These are phyloP conservation scores for Flaveria linearis DNA, from an alignment of 129 eudicot genomes.

Conservation along the genomic window DNA sequence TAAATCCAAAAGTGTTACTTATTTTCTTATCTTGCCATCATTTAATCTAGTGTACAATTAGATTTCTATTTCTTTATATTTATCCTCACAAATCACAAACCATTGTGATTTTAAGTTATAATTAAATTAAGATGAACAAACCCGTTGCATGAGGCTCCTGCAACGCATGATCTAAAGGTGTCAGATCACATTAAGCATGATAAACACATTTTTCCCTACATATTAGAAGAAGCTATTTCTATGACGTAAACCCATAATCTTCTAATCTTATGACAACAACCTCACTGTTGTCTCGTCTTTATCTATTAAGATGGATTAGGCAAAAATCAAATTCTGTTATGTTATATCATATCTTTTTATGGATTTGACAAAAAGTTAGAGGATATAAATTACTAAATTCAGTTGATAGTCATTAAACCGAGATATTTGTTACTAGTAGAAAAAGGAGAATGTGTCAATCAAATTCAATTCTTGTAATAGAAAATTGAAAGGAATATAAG, in stretches of 20 bases:
- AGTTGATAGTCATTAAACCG: background rate
- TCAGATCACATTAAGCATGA: too few species aligned
- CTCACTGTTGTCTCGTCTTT: too few species aligned
- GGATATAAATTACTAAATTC: background rate
- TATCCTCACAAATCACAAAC: background rate
- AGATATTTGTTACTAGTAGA: background rate
- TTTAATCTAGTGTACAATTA: background rate
- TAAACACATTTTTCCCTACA: too few species aligned
- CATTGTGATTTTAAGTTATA: background rate
- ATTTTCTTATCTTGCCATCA: background rate
- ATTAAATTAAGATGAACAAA: background rate
- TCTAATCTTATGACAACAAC: too few species aligned
- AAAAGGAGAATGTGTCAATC: background rate
- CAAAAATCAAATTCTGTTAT: too few species aligned
- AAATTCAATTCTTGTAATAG: conserved; percentile 11
- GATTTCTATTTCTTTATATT: background rate
- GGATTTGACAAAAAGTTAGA: background rate
- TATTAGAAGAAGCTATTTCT: too few species aligned
- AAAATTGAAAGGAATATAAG: conserved; percentile 24
- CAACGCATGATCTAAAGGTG: too few species aligned
- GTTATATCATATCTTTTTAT: background rate
- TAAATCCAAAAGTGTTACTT: background rate
- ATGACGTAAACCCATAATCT: too few species aligned
- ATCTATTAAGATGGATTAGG: too few species aligned
- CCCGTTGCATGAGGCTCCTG: too few species aligned